Evolutionary conservation across 2,329 filamentous ascomycete species (phyloP).

Genomic region (Hypoxylon sp.): DNA sequence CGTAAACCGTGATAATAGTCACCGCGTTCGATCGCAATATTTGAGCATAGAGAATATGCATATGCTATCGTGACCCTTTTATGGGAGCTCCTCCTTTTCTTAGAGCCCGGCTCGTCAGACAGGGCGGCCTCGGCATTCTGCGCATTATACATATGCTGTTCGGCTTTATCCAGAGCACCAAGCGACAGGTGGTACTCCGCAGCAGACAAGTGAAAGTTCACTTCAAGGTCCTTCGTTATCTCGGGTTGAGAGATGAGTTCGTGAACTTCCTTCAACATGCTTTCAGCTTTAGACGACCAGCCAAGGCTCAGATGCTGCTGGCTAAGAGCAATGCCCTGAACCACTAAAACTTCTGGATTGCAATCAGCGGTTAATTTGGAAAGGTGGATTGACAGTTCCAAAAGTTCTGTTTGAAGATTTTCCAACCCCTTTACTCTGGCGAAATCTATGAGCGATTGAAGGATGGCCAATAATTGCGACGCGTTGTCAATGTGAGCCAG

Average conservation of each 20-base stretch:
- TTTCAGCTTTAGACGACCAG: constrained; percentile 58
- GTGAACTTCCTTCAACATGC: constrained; percentile 66
- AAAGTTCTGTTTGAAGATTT: constrained; percentile 54
- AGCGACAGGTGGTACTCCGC: constrained; percentile 78
- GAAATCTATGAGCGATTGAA: constrained; percentile 61
- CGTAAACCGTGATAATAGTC: constrained; percentile 65
- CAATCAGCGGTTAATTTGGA: constrained; percentile 49
- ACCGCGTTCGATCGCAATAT: constrained; percentile 69
- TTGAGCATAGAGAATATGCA: constrained; percentile 70
- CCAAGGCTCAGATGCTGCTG: constrained; percentile 64
- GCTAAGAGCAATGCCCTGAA: constrained; percentile 58
- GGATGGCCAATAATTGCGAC: constrained; percentile 57
- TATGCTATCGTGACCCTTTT: constrained; percentile 65
- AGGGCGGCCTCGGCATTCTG: constrained; percentile 49
- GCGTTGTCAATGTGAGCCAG: constrained; percentile 59
- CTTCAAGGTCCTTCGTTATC: constrained; percentile 53
- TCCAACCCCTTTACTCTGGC: constrained; percentile 61
- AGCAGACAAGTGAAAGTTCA: constrained; percentile 71
- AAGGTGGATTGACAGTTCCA: constrained; percentile 57
- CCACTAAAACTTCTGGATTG: constrained; percentile 52
- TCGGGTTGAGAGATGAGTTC: constrained; percentile 54
- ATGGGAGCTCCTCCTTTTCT: constrained; percentile 50
- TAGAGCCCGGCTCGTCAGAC: constrained; percentile 38
- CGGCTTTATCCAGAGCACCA: constrained; percentile 70
- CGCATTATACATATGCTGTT: constrained; percentile 52